Conservation (phyloP, 768 basidiomycete species). For the Mycena alexandri region DNA sequence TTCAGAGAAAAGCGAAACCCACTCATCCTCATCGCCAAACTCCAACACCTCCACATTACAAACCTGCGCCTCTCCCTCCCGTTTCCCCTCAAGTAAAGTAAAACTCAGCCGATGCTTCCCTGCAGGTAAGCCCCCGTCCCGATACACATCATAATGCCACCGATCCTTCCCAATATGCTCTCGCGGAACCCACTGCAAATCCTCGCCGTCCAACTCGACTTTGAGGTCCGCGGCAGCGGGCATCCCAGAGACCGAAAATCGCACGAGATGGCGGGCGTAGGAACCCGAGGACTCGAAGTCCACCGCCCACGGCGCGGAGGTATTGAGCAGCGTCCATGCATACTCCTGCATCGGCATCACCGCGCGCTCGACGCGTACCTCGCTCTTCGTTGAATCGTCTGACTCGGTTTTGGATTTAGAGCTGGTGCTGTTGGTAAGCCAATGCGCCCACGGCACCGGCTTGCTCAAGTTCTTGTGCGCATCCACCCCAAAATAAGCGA, state of each 20-base stretch:
- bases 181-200: conserved; percentile 71
- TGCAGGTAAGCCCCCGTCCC: conserved; percentile 51
- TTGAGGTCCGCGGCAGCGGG: conserved; percentile 65
- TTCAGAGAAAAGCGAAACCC: conserved; percentile 39
- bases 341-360: conserved; percentile 83
- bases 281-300: conserved; percentile 73
- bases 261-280: conserved; percentile 71
- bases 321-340: conserved; percentile 81
- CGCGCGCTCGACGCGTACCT: conserved; percentile 70
- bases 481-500: conserved; percentile 79
- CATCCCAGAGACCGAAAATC: conserved; percentile 81
- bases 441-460: conserved; percentile 76
- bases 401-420: too few species aligned
- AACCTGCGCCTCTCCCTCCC: conserved; percentile 74
- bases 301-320: conserved; percentile 67
- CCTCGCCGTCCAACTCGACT: conserved; percentile 70
- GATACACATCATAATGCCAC: conserved; percentile 79
- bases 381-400: conserved; percentile 17
- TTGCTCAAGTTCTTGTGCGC: conserved; percentile 59
- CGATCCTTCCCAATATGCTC: conserved; percentile 73
- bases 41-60: conserved; percentile 83
- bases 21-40: conserved; percentile 76
- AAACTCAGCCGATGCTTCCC: conserved; percentile 75
- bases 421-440: conserved; percentile 61
- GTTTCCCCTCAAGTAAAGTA: conserved; percentile 58